These are phyloP conservation scores for Sporisorium reilianum DNA, from an alignment of 1,284 basidiomycete species.

Conservation along the genomic window DNA sequence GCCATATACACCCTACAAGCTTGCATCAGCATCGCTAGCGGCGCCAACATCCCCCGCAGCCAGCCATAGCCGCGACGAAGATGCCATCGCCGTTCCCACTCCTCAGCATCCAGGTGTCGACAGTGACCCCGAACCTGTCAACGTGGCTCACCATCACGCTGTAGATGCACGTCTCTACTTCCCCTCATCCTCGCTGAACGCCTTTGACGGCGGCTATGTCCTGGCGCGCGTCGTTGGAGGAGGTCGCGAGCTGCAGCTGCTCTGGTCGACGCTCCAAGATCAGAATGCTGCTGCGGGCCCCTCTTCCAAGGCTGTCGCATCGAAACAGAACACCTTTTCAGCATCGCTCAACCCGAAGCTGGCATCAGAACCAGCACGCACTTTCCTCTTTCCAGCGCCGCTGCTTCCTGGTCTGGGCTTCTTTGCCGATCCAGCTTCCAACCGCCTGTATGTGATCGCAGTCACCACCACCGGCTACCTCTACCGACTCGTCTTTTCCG, in stretches of 20 bases:
- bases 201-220: constrained; percentile 38
- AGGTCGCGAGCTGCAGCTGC: constrained; percentile 53
- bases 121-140: constrained; percentile 20
- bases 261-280: constrained; percentile 34
- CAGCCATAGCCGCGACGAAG: constrained; percentile 22
- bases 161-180: constrained; percentile 46
- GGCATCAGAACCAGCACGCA: constrained; percentile 27
- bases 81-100: constrained; percentile 40
- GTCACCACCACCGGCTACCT: constrained; percentile 54
- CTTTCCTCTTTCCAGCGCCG: constrained; percentile 57
- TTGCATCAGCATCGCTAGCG: constrained; percentile 39
- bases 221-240: constrained; percentile 51
- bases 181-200: constrained; percentile 17
- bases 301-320: constrained; percentile 19
- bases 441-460: constrained; percentile 50
- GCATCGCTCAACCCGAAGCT: constrained; percentile 31
- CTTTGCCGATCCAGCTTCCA: constrained; percentile 41
- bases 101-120: constrained; percentile 48
- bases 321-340: constrained; percentile 23
- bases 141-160: constrained; percentile 37
- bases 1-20: constrained; percentile 49
- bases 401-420: constrained; percentile 51
- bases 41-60: constrained; percentile 20
- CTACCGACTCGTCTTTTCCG: constrained; percentile 51
- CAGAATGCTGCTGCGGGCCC: constrained; percentile 14